phyloP scores from a whole-genome alignment of 345 rosid genomes.

The Boechera divaricarpa region DNA sequence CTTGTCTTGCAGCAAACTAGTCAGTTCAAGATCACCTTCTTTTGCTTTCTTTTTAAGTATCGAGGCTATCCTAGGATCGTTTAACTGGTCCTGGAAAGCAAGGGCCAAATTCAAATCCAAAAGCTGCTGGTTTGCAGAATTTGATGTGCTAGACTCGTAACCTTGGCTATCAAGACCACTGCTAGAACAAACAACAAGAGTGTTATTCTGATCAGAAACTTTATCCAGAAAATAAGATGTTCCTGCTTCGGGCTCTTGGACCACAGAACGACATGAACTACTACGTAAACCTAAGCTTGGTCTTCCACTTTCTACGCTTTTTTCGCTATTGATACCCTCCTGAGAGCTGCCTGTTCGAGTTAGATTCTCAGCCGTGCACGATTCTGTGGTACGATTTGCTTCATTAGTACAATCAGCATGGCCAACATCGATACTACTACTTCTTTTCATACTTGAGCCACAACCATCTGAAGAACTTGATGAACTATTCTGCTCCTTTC shows the following conservation, averaged over 20 bases:
- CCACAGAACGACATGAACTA: slow-evolving; percentile 88
- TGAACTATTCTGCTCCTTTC: slow-evolving; percentile 87
- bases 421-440: slow-evolving; percentile 87
- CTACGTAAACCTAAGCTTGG: slow-evolving; percentile 88
- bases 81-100: slow-evolving; percentile 87
- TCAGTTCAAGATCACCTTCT: slow-evolving; percentile 83
- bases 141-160: slow-evolving; percentile 88
- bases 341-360: slow-evolving; percentile 76
- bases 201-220: slow-evolving; percentile 64
- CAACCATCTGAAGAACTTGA: slow-evolving; percentile 99
- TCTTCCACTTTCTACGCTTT: slow-evolving; percentile 95
- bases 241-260: slow-evolving; percentile 88
- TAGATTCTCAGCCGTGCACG: slow-evolving; percentile 57
- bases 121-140: slow-evolving; percentile 81
- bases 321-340: slow-evolving; percentile 85
- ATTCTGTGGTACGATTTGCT: slow-evolving; percentile 56
- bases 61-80: slow-evolving; percentile 87
- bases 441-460: slow-evolving; percentile 94
- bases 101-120: slow-evolving; percentile 88
- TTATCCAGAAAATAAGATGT: slow-evolving; percentile 61
- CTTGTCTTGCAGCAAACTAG: slow-evolving; percentile 89
- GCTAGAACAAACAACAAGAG: slow-evolving; percentile 70
- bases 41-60: slow-evolving; percentile 80
- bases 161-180: slow-evolving; percentile 95
- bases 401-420: slow-evolving; percentile 68